Evolutionary conservation across 805 yeast species (phyloP).

Genomic region (Candida qinlingensis): DNA sequence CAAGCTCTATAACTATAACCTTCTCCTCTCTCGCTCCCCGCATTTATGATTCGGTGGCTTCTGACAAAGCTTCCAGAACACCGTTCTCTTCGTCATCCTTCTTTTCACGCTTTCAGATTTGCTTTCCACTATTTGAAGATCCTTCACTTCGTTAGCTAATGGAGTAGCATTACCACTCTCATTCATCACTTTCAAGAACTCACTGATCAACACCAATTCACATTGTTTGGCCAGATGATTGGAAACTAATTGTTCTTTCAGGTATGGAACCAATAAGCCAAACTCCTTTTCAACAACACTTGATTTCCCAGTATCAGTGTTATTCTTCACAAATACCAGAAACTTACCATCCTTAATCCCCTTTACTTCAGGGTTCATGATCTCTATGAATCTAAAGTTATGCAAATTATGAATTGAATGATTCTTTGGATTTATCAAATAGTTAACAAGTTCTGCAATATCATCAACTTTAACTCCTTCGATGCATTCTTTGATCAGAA

Average conservation of each 20-base stretch:
- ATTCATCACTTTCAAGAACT: background rate
- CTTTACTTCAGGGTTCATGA: conserved; percentile 28
- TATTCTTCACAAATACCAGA: conserved; percentile 24
- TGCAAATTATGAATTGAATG: background rate
- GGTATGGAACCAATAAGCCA: conserved; percentile 31
- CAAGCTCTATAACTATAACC: too few relatives aligned
- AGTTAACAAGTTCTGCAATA: conserved; percentile 24
- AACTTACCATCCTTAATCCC: conserved; percentile 39
- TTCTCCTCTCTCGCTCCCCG: too few relatives aligned
- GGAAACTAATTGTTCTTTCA: conserved; percentile 31
- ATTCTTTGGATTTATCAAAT: conserved; percentile 13
- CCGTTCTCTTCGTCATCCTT: too few relatives aligned
- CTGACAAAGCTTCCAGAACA: too few relatives aligned
- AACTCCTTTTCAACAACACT: conserved; percentile 29
- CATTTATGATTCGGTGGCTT: too few relatives aligned
- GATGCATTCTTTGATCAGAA: conserved; percentile 47
- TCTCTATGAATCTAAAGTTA: background rate
- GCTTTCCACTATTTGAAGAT: too few relatives aligned
- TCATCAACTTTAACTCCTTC: conserved; percentile 42
- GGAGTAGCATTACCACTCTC: too few relatives aligned
- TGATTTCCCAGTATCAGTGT: background rate
- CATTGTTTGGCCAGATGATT: conserved; percentile 46
- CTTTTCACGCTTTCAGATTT: too few relatives aligned
- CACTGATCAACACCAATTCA: conserved; percentile 38
- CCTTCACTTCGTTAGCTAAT: too few relatives aligned